Base-by-base conservation (phyloP, 192 early-diverging fungal species). In the Podila horticola region DNA sequence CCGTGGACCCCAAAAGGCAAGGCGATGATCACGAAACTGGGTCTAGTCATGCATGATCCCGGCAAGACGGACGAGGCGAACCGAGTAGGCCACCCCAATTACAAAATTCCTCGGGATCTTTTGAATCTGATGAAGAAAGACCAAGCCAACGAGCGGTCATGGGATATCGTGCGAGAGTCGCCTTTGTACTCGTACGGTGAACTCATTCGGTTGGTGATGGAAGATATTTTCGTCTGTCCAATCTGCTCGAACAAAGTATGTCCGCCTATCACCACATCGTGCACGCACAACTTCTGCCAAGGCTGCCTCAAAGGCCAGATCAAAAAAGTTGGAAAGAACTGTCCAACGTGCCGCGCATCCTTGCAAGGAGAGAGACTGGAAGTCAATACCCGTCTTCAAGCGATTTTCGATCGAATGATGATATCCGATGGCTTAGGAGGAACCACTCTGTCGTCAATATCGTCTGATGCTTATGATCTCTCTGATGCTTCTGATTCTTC, bases 1-100 rank as follows among this genome's bases (percentile, higher is more conserved):
- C 91, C 92, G 1, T 93, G 91, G 92, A 91, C 88, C 0, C 30
- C 57, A 8, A 87, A 87, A 59, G 91, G 91, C 24, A 86, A 83
- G 33, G 50, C 28, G 12, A 59, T 74, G 22, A 88, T 88, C 26
- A 65, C 62, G 30, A 60, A 84, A 20, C 62, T 88, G 15, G 89
- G 89, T 0, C 31, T 92, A 15, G 62, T 66, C 33, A 85, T 86
- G 41, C 41, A 45, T 45, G 41, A 45, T 45, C 41, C 41, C 4
- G 15, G 41, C 41, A 45, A 45, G 15, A 45, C 41, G 41, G 41
- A 45, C 15, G 41, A 45, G 15, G 41, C 11, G 41, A 45, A 45
- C 15, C 41, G 41, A 45, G 41, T 45, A 0, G 41, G 41, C 41
- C 41, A 45, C 41, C 11, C 41, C 13, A 13, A 13, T 3, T 45